Percentiles rank a stretch among this genome's conserved stretches.
phyloP scores from a whole-genome alignment of 129 eudicot species.

The Pittosporum tobira region DNA sequence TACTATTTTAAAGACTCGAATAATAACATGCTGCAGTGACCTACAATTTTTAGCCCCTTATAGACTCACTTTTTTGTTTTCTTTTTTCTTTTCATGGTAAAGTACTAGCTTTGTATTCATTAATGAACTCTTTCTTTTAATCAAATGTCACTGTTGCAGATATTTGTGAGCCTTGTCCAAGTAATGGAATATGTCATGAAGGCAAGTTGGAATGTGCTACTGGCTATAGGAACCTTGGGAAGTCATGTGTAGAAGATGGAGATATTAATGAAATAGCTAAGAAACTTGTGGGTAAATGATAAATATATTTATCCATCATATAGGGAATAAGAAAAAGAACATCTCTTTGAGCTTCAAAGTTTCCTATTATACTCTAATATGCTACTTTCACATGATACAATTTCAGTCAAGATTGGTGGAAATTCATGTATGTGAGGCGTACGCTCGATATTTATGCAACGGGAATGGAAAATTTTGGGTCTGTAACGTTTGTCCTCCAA shows the following conservation, averaged over 20 bases:
- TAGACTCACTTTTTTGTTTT: neutral
- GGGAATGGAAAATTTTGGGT: conserved; percentile 71
- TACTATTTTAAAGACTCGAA: neutral
- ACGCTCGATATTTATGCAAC: conserved; percentile 54
- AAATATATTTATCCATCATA: conserved; percentile 19
- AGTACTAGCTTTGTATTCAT: no score
- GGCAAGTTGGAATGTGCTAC: conserved; percentile 67
- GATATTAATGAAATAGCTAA: conserved; percentile 54
- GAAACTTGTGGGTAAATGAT: conserved; percentile 62
- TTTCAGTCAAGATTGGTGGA: conserved; percentile 68
- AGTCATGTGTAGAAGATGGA: conserved; percentile 75
- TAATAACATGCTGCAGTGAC: neutral
- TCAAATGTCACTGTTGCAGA: conserved; percentile 33
- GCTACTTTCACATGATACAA: conserved; percentile 11
- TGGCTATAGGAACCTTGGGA: conserved; percentile 72
- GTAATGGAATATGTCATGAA: conserved; percentile 61
- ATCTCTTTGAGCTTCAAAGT: neutral
- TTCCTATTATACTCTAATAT: conserved; percentile 14
- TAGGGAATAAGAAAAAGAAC: conserved; percentile 11
- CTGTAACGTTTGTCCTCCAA: conserved; percentile 13
- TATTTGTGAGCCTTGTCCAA: conserved; percentile 81
- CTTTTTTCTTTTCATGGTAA: no score
- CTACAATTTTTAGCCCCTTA: neutral
- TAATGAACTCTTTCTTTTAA: neutral
- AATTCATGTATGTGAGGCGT: conserved; percentile 51